A percentile compares a stretch with the other conserved stretches of the same genome.
These are phyloP conservation scores for Aureobasidium lini DNA, from an alignment of 2,329 filamentous ascomycete species.

Conservation along the genomic window DNA sequence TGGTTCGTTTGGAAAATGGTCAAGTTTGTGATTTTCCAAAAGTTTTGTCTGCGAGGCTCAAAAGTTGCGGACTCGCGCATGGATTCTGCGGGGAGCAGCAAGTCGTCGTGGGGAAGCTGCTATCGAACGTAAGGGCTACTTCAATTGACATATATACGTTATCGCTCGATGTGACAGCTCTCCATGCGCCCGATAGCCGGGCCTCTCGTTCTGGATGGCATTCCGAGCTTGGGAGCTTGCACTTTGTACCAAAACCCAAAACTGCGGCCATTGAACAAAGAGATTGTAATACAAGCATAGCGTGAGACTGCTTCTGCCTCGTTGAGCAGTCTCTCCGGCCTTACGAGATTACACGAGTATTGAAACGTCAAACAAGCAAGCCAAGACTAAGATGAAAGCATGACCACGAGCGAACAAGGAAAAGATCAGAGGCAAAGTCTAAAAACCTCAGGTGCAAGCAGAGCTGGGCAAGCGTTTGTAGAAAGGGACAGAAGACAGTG, in stretches of 20 bases:
- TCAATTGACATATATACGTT: background rate
- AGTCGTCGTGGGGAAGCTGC: background rate
- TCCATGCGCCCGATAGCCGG: background rate
- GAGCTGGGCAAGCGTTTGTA: background rate
- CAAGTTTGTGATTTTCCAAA: background rate
- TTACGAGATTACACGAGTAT: background rate
- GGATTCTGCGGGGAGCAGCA: background rate
- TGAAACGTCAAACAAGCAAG: background rate
- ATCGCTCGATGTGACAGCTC: too few species aligned
- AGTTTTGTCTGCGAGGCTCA: background rate
- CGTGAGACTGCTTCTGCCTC: too few species aligned
- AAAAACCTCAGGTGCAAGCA: background rate
- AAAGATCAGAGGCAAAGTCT: slow-evolving; percentile 1
- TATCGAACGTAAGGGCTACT: background rate
- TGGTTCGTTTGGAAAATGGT: background rate
- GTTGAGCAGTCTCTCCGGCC: too few species aligned
- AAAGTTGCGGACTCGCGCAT: background rate
- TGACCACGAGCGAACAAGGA: background rate
- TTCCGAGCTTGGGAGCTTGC: background rate
- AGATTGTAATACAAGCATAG: background rate
- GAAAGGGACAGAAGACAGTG: slow-evolving; percentile 1
- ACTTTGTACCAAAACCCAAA: background rate
- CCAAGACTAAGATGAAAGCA: background rate
- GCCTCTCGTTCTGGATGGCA: background rate
- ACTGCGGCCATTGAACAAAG: background rate